Evolutionary conservation across 257 asterid species (phyloP), one percentile per base, ranked within the genome.

Genomic region (Linaria vulgaris): DNA sequence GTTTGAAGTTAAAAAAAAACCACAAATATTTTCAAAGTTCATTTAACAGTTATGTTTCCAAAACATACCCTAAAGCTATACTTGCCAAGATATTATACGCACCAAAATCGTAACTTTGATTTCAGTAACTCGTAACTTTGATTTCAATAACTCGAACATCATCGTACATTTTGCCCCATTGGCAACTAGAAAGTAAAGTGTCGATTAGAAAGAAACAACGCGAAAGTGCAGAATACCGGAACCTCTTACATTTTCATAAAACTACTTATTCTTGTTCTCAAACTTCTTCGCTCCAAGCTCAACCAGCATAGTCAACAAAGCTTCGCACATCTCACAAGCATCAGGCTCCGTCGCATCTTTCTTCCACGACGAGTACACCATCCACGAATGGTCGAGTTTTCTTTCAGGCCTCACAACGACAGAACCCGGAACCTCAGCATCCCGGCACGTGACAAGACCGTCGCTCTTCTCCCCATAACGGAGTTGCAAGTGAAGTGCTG

Each of bases 401-500:
- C 48, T 67, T 56, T 80, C 82, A 0, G 95, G 94, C 80, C 67
- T 85, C 19, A 89, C 95, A 0, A 89, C 95, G 19, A 92, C 81
- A 1, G 97, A 92, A 12, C 97, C 98, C 0, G 97, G 97, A 65
- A 89, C 97, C 76, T 87, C 91, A 45, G 98, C 98, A 68, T 89
- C 98, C 1, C 98, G 88, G 55, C 98, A 89, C 0, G 96, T 87
- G 31, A 92, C 96, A 14, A 92, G 77, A 14, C 96, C 98, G n/a
- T 92, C 98, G 12, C 98, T 92, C 86, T 83, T 92, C 83, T 92
- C 96, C 4, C 97, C 97, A 1, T 92, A 92, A 45, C 97, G 77
- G 10, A 92, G 78, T 63, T 76, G 83, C 53, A 92, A 75, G 70
- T 87, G 97, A 59, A 87, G 95, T 14, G 97, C 88, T 0, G 82